phyloP scores from a whole-genome alignment of 176 grass and related monocot species.

The Oryza officinalis region DNA sequence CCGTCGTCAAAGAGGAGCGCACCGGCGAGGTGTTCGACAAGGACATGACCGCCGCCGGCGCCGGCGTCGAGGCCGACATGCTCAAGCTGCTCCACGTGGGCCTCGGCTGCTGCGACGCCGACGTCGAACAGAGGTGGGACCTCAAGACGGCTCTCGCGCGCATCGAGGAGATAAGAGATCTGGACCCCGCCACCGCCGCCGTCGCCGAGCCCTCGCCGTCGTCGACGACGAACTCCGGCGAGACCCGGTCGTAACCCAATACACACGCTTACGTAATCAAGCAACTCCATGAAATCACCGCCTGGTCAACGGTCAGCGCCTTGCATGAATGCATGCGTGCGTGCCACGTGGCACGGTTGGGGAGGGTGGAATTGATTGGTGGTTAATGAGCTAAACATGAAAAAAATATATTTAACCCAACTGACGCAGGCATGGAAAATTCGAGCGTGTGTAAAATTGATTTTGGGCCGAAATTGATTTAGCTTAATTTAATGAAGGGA shows the following conservation, averaged over 20 bases:
- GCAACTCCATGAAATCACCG: neutral
- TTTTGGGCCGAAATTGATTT: conserved; percentile 26
- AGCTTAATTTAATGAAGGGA: conserved; percentile 26
- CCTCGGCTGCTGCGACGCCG: conserved; percentile 62
- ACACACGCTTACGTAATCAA: neutral
- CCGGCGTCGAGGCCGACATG: conserved; percentile 37
- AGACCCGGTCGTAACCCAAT: conserved; percentile 13
- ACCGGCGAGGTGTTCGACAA: conserved; percentile 66
- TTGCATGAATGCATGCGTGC: neutral
- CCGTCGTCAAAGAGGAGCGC: conserved; percentile 54
- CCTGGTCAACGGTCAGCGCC: conserved; percentile 14
- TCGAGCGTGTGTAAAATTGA: neutral
- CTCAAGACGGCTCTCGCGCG: conserved; percentile 58
- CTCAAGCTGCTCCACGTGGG: conserved; percentile 66
- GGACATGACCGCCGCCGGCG: conserved; percentile 11
- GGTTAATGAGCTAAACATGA: neutral
- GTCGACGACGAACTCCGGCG: neutral
- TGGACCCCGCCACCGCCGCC: conserved; percentile 8
- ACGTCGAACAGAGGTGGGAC: conserved; percentile 74
- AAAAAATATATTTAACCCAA: neutral
- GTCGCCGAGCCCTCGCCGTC: neutral
- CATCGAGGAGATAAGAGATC: conserved; percentile 68
- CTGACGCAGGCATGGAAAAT: neutral
- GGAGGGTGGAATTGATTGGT: neutral
- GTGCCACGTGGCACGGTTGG: neutral